A percentile compares a stretch with the other conserved stretches of the same genome.
These are phyloP conservation scores for Tylopilus felleus DNA, from an alignment of 768 basidiomycete species.

Conservation along the genomic window DNA sequence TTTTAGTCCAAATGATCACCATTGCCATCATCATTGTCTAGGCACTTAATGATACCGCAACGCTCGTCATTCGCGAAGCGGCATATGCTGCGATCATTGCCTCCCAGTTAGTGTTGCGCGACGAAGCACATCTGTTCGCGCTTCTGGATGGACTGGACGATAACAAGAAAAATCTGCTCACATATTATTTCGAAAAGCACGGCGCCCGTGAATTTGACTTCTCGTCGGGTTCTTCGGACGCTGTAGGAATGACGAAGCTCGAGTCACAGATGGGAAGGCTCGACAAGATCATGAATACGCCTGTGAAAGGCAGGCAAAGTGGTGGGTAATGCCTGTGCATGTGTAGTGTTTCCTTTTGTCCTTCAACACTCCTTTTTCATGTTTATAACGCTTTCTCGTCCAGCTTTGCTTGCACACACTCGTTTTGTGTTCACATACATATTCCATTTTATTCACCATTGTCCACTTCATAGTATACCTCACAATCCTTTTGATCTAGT, in stretches of 20 bases:
- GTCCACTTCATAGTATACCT: conserved; percentile 9
- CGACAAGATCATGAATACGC: conserved; percentile 76
- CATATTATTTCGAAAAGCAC: conserved; percentile 88
- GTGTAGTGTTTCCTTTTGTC: not conserved
- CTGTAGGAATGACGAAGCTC: conserved; percentile 59
- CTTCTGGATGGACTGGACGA: conserved; percentile 81
- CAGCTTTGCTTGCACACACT: conserved; percentile 7
- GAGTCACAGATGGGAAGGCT: conserved; percentile 79
- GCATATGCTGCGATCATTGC: conserved; percentile 81
- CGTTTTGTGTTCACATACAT: conserved; percentile 14
- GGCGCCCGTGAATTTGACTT: conserved; percentile 55
- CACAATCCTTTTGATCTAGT: conserved; percentile 4
- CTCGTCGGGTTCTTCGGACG: conserved; percentile 30
- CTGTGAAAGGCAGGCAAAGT: conserved; percentile 38
- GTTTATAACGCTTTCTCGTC: conserved; percentile 1
- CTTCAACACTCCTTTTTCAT: not conserved
- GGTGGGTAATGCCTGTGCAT: conserved; percentile 3
- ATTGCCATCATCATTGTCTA: conserved; percentile 22
- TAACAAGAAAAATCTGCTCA: conserved; percentile 86
- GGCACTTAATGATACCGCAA: conserved; percentile 69
- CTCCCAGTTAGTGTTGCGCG: conserved; percentile 76
- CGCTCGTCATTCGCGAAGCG: conserved; percentile 79
- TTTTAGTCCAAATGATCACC: not conserved
- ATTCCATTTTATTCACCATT: conserved; percentile 12
- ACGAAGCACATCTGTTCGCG: conserved; percentile 79